phyloP scores from a whole-genome alignment of 2,329 filamentous ascomycete genomes.

The Aspergillus versicolor region DNA sequence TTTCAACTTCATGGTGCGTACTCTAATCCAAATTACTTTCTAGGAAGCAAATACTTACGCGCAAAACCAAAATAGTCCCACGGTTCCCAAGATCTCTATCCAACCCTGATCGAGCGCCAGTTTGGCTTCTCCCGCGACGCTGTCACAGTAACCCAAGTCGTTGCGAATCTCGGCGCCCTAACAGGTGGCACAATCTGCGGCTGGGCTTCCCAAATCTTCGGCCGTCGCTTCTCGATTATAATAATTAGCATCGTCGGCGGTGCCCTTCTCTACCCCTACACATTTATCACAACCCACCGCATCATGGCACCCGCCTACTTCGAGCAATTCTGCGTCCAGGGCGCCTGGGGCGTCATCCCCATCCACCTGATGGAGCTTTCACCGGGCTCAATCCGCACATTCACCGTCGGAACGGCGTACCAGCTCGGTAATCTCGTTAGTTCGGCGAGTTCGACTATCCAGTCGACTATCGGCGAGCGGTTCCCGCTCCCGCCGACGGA shows the following conservation, averaged over 20 bases:
- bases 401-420: slow-evolving; percentile 63
- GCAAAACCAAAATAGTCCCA: slow-evolving; percentile 54
- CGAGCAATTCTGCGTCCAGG: slow-evolving; percentile 76
- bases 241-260: slow-evolving; percentile 65
- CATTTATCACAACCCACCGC: slow-evolving; percentile 45
- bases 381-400: slow-evolving; percentile 60
- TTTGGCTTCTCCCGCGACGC: slow-evolving; percentile 56
- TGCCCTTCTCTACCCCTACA: slow-evolving; percentile 80
- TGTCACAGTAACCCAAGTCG: slow-evolving; percentile 69
- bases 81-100: slow-evolving; percentile 67
- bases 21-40: not conserved
- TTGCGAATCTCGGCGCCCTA: slow-evolving; percentile 71
- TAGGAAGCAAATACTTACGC: not conserved
- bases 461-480: slow-evolving; percentile 70
- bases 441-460: slow-evolving; percentile 69
- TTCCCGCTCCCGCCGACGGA: slow-evolving; percentile 66
- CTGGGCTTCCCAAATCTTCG: slow-evolving; percentile 67
- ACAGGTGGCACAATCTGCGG: slow-evolving; percentile 66
- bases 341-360: slow-evolving; percentile 73
- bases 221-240: slow-evolving; percentile 68
- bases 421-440: slow-evolving; percentile 64
- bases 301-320: slow-evolving; percentile 83
- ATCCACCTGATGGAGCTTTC: slow-evolving; percentile 67
- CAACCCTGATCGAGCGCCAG: slow-evolving; percentile 60
- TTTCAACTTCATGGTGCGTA: slow-evolving; percentile 77